Conservation (phyloP, 78 protist genomes). For the Planoprotostelium fungivorum region DNA sequence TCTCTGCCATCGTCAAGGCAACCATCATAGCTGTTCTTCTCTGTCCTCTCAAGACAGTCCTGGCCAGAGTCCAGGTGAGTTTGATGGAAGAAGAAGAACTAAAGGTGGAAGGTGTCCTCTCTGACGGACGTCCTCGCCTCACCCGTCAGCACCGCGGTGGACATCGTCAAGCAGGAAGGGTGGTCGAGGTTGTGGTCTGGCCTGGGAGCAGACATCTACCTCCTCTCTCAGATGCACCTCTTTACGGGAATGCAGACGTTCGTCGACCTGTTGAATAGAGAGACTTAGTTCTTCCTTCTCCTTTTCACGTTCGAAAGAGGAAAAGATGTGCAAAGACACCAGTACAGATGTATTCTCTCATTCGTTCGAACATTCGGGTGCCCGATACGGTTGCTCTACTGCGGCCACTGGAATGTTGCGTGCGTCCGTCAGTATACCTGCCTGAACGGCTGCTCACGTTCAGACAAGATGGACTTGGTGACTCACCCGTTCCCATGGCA, state of each 20-base stretch:
- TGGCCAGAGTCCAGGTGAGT: background rate
- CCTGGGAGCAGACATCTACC: background rate
- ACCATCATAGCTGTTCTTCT: background rate
- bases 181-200: background rate
- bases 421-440: constrained; percentile 81
- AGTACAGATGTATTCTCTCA: background rate
- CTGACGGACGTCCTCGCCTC: background rate
- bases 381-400: background rate
- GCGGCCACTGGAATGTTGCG: background rate
- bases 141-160: background rate
- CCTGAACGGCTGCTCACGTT: constrained; percentile 77
- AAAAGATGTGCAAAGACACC: too few relatives aligned
- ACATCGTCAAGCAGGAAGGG: background rate
- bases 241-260: background rate
- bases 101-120: background rate
- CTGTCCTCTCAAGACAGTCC: background rate
- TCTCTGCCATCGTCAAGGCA: background rate
- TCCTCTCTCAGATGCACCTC: background rate
- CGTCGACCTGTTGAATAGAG: background rate
- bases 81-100: background rate
- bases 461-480: background rate
- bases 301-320: too few relatives aligned
- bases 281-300: background rate
- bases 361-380: background rate
- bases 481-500: constrained; percentile 27